Evolutionary conservation across 306 rosid species (phyloP).

Genomic region (Acacia crassicarpa): DNA sequence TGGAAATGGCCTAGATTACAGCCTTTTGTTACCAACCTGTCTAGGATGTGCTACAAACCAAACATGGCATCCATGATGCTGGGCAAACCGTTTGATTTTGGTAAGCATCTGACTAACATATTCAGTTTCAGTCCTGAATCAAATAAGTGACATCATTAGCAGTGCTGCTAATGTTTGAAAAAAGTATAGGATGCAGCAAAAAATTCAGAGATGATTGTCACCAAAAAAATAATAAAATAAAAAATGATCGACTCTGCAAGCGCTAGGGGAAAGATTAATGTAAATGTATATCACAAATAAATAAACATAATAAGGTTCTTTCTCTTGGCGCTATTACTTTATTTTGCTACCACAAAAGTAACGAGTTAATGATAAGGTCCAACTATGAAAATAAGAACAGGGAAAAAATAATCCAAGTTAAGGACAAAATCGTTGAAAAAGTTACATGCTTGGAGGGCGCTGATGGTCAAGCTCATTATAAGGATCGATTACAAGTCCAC

Average conservation of each 20-base stretch:
- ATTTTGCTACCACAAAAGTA: neutral
- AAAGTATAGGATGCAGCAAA: neutral
- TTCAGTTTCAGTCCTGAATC: constrained; percentile 87
- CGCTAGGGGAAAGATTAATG: neutral
- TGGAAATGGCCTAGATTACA: neutral
- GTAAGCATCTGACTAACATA: constrained; percentile 97
- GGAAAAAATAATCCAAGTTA: constrained; percentile 1
- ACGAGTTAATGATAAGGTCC: constrained; percentile 1
- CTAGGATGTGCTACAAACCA: constrained; percentile 98
- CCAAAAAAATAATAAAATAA: neutral
- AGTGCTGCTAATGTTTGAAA: neutral
- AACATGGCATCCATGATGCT: constrained; percentile 92
- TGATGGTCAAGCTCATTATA: constrained; percentile 98
- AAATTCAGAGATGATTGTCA: too few relatives aligned
- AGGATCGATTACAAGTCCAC: constrained; percentile 98
- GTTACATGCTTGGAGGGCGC: constrained; percentile 84
- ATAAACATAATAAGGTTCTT: neutral
- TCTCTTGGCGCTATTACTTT: neutral
- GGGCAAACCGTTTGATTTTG: constrained; percentile 87
- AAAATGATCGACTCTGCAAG: constrained; percentile 6
- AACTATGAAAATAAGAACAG: neutral
- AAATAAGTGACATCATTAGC: constrained; percentile 11
- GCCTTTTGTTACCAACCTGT: constrained; percentile 58
- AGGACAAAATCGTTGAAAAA: constrained; percentile 28
- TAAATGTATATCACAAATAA: neutral